Evolutionary conservation across 1,284 basidiomycete species (phyloP), one percentile per base, ranked within the genome.

Genomic region (Cryptococcus sp.): DNA sequence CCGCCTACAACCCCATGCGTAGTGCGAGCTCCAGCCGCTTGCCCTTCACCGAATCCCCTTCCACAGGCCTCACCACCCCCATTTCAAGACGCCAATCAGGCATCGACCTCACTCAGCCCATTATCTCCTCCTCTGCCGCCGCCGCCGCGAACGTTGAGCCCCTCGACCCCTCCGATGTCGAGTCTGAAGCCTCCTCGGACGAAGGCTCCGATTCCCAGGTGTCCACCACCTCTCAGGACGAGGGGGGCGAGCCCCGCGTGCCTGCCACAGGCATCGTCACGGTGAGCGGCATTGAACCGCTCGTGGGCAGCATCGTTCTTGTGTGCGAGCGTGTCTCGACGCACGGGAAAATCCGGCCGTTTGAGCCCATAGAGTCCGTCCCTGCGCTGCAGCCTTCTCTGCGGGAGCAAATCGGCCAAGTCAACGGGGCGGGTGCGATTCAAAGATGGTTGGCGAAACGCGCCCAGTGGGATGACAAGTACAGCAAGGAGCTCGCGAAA

Each of bases 251-350:
- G 11, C 53, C 51, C 11, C 23, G 40, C n/a, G 43, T 43, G 9
- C 55, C 52, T 8, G 49, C 42, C 35, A 65, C 38, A 37, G 65
- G 66, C 2, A 53, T 68, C 13, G 67, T 77, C 43, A 69, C 64
- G 2, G 73, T 77, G 4, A 63, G 57, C 0, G 77, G 76, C 2
- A 52, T 44, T 2, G 68, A 71, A 50, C 76, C 75, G 0, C 43
- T 52, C 4, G 72, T 71, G 39, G 65, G 75, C 33, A 46, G 55
- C 1, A 49, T 43, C 7, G 76, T 79, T 52, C 86, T 88, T 80
- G 87, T 97, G 56, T 82, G 92, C n/a, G 92, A 97, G 75, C 84
- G 94, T 6, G 85, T 97, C 12, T 86, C 87, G 23, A 86, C 86
- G 1, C 82, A 82, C 36, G 94, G 94, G 6, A 76, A 84, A 6